Evolutionary conservation across 2,329 filamentous ascomycete genomes (phyloP).

Genomic region (Xylaria sp.): DNA sequence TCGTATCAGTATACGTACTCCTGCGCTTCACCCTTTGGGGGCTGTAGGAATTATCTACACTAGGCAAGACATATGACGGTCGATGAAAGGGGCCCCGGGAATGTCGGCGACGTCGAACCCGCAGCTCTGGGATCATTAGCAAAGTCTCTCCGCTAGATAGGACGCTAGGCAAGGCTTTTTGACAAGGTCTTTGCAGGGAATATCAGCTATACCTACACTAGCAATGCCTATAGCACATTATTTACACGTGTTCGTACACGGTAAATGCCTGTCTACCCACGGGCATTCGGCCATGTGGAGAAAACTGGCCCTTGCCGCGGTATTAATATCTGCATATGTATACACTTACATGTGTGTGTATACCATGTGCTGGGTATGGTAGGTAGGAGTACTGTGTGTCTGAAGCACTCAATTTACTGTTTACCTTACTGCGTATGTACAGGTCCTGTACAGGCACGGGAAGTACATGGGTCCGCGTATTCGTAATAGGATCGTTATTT

Average conservation of each 20-base stretch:
- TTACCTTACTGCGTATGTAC: not conserved
- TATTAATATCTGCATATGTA: conserved; percentile 1
- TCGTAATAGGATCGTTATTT: not conserved
- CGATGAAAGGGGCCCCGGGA: conserved; percentile 10
- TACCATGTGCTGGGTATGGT: not conserved
- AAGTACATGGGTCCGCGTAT: conserved; percentile 6
- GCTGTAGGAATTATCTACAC: conserved; percentile 3
- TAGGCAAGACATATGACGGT: conserved; percentile 8
- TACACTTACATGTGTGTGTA: not conserved
- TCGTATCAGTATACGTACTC: conserved; percentile 29
- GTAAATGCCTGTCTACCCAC: conserved; percentile 4
- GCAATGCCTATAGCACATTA: not conserved
- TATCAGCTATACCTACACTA: not conserved
- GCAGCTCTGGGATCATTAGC: conserved; percentile 22
- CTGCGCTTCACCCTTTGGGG: conserved; percentile 27
- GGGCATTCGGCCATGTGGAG: not conserved
- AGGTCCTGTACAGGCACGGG: not conserved
- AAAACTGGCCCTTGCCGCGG: not conserved
- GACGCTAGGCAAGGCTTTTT: conserved; percentile 21
- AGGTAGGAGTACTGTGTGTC: not conserved
- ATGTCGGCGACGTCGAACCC: conserved; percentile 24
- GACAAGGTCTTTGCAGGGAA: conserved; percentile 1
- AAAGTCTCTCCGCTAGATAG: conserved; percentile 18
- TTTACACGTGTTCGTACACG: conserved; percentile 2
- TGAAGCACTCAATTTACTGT: not conserved